Conservation (phyloP, 345 rosid species). For the Eucalyptus paniculata region DNA sequence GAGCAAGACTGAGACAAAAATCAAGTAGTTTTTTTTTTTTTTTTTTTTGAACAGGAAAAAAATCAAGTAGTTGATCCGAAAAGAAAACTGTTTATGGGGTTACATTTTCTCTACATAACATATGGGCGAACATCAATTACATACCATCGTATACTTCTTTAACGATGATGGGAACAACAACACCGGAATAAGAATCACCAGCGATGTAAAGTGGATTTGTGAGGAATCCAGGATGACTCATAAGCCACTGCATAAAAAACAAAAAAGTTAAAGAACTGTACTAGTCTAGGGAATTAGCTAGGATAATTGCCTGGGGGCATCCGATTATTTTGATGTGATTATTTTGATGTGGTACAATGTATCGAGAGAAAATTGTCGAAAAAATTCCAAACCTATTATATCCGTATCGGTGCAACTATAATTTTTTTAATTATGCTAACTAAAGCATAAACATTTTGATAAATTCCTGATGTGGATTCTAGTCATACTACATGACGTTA, state of each 20-base stretch:
- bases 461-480: too few relatives aligned
- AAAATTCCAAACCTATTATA: too few relatives aligned
- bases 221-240: slow-evolving; percentile 4
- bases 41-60: too few relatives aligned
- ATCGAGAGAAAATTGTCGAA: too few relatives aligned
- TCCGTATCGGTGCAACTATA: background rate
- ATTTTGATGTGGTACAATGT: background rate
- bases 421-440: too few relatives aligned
- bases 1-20: too few relatives aligned
- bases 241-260: slow-evolving; percentile 9
- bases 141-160: slow-evolving; percentile 4
- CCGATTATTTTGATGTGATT: background rate
- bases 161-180: slow-evolving; percentile 1
- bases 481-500: background rate
- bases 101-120: background rate
- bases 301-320: background rate
- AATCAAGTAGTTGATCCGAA: background rate
- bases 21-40: too few relatives aligned
- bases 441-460: too few relatives aligned
- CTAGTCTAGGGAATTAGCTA: background rate
- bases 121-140: background rate
- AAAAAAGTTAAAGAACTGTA: background rate
- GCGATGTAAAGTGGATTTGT: slow-evolving; percentile 10
- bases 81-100: background rate
- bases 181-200: slow-evolving; percentile 20